Evolutionary conservation across 163 green algal genomes (phyloP).

Genomic region (Scenedesmus sp.): DNA sequence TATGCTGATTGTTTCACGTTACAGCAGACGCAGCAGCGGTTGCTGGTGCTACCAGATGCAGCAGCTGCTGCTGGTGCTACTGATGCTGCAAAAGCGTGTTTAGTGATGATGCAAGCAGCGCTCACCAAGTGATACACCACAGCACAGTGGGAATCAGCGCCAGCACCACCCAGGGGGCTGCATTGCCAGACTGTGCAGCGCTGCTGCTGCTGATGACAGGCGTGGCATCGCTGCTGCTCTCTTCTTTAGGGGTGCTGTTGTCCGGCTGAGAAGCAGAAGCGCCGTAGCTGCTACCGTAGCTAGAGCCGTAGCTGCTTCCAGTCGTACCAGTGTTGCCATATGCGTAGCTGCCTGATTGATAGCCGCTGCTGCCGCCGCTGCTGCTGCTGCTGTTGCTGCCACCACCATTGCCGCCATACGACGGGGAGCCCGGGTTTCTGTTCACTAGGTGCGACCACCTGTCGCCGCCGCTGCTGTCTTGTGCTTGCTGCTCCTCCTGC

Average conservation of each 20-base stretch:
- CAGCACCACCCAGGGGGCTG: background rate
- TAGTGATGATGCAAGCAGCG: background rate
- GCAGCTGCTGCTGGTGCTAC: background rate
- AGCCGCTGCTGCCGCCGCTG: background rate
- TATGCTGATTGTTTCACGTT: background rate
- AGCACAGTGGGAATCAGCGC: conserved; percentile 25
- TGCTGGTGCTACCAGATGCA: background rate
- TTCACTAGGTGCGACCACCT: background rate
- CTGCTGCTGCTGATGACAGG: background rate
- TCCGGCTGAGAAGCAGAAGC: background rate
- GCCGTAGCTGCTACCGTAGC: background rate
- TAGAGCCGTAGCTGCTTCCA: background rate
- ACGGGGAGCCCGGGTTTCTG: background rate
- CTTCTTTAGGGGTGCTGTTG: background rate
- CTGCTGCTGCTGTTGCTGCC: conserved; percentile 16
- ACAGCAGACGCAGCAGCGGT: background rate
- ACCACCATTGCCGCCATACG: background rate
- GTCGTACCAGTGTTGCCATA: background rate
- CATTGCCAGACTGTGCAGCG: background rate
- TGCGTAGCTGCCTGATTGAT: background rate
- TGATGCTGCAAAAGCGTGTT: background rate
- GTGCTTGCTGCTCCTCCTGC: background rate
- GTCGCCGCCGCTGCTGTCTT: background rate
- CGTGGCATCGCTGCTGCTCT: background rate
- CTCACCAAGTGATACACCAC: conserved; percentile 42